Percentiles rank a stretch among this genome's conserved stretches.
Evolutionary conservation across 441 rosid species (phyloP).

Genomic region (Corymbia calophylla): DNA sequence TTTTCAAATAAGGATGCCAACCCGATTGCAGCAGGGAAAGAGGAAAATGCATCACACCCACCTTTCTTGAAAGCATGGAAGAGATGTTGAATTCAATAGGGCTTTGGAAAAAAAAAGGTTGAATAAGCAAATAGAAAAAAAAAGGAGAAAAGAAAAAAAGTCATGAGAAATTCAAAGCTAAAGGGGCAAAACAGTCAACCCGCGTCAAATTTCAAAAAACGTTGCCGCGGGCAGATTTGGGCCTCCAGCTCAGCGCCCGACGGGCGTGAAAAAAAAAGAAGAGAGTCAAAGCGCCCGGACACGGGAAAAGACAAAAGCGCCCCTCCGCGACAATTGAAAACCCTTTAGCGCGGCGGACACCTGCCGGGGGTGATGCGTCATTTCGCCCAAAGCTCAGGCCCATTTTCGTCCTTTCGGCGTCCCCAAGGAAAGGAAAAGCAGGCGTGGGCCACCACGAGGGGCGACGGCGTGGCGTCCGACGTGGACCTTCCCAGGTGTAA

Average conservation of each 20-base stretch:
- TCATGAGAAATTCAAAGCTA: background rate
- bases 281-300: constrained; percentile 9
- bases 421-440: background rate
- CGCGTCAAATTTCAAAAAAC: background rate
- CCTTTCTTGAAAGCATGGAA: background rate
- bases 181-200: constrained; percentile 9
- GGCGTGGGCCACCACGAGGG: background rate
- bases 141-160: background rate
- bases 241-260: background rate
- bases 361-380: background rate
- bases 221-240: background rate
- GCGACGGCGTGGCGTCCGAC: constrained; percentile 8
- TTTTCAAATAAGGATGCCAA: background rate
- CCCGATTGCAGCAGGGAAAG: background rate
- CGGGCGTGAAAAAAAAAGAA: background rate
- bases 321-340: background rate
- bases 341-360: background rate
- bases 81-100: background rate
- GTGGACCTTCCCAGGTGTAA: constrained; percentile 32
- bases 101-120: background rate
- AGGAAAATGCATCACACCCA: background rate
- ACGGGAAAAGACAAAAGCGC: constrained; percentile 16
- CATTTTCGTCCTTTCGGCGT: background rate
- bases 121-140: background rate
- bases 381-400: background rate